Conservation (phyloP, 2,329 filamentous ascomycete genomes). For the Venturia effusa region DNA sequence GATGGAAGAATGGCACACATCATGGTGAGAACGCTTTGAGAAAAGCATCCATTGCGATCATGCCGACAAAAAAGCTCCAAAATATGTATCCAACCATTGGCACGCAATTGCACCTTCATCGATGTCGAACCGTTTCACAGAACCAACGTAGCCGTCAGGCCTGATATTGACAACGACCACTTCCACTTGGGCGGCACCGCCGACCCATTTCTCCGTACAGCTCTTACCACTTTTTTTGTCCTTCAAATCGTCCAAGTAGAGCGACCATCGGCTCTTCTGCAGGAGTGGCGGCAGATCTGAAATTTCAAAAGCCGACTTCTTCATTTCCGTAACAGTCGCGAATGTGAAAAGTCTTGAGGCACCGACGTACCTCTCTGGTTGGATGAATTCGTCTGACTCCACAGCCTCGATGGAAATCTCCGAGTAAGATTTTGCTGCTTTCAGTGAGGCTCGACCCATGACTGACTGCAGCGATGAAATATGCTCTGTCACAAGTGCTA, state of each 20-base stretch:
- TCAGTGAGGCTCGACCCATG: constrained; percentile 47
- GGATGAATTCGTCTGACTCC: constrained; percentile 55
- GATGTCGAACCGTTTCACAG: constrained; percentile 27
- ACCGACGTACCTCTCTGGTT: constrained; percentile 57
- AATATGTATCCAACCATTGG: constrained; percentile 41
- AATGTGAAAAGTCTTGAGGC: constrained; percentile 61
- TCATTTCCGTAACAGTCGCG: constrained; percentile 30
- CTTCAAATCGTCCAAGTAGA: constrained; percentile 59
- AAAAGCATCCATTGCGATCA: not conserved
- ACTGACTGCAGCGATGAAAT: constrained; percentile 43
- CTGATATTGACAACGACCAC: constrained; percentile 57
- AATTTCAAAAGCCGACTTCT: constrained; percentile 41
- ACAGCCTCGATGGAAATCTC: constrained; percentile 46
- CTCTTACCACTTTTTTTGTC: constrained; percentile 36
- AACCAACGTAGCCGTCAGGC: constrained; percentile 64
- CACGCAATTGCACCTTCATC: constrained; percentile 25
- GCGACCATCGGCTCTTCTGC: constrained; percentile 57
- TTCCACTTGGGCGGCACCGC: constrained; percentile 43
- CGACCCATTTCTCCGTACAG: constrained; percentile 53
- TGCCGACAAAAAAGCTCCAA: constrained; percentile 20
- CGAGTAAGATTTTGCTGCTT: constrained; percentile 51
- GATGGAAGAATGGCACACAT: not conserved
- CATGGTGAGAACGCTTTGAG: no score
- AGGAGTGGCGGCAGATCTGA: constrained; percentile 51
- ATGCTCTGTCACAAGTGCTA: constrained; percentile 47